Evolutionary conservation across 805 yeast species (phyloP).

Genomic region (Cyberlindnera xylosilytica): DNA sequence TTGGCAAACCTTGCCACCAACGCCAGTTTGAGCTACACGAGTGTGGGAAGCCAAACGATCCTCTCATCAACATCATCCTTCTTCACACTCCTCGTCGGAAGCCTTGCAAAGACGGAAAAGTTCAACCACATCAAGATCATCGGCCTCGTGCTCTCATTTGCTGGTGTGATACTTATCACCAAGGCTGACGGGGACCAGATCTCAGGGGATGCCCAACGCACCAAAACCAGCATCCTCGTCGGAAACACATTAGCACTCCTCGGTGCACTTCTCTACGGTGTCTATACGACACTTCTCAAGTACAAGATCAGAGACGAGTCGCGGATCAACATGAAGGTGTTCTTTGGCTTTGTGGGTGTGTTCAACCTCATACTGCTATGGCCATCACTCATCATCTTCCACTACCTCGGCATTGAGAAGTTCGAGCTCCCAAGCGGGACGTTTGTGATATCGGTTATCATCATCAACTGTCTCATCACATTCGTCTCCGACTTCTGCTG

Average conservation of each 20-base stretch:
- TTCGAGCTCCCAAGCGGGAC: conserved; percentile 66
- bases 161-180: conserved; percentile 81
- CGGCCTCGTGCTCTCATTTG: conserved; percentile 68
- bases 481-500: conserved; percentile 89
- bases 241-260: conserved; percentile 81
- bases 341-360: conserved; percentile 93
- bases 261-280: conserved; percentile 89
- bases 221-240: conserved; percentile 36
- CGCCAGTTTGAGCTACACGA: conserved; percentile 81
- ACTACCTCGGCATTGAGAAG: conserved; percentile 60
- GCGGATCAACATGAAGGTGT: conserved; percentile 76
- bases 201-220: conserved; percentile 22
- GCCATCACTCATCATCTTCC: conserved; percentile 74
- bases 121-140: conserved; percentile 61
- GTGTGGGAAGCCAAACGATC: conserved; percentile 93
- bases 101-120: conserved; percentile 64
- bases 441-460: conserved; percentile 50
- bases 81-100: conserved; percentile 84
- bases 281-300: conserved; percentile 84
- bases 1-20: conserved; percentile 85
- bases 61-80: conserved; percentile 89
- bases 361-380: conserved; percentile 71
- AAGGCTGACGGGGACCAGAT: conserved; percentile 45
- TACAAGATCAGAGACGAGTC: conserved; percentile 69
- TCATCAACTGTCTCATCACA: conserved; percentile 70